Evolutionary conservation across 2,329 filamentous ascomycete genomes (phyloP).

Genomic region (Aspergillus cejpii): DNA sequence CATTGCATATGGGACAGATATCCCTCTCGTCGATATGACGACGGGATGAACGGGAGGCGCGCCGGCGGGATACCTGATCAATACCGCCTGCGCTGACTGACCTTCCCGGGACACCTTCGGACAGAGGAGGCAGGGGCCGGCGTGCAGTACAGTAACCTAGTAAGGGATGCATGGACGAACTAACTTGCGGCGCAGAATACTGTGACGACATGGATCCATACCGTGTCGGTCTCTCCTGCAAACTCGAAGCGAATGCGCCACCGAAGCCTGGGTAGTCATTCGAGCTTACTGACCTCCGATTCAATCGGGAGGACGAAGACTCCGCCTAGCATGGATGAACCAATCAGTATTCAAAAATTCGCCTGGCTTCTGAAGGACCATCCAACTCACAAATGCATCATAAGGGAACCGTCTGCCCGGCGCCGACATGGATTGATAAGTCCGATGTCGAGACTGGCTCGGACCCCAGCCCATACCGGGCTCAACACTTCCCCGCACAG

Average conservation of each 20-base stretch:
- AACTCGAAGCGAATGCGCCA: constrained; percentile 10
- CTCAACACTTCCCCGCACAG: constrained; percentile 18
- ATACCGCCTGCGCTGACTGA: constrained; percentile 4
- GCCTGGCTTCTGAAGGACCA: background rate
- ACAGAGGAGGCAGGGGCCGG: constrained; percentile 1
- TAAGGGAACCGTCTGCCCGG: constrained; percentile 6
- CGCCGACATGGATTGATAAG: constrained; percentile 24
- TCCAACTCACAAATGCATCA: constrained; percentile 12
- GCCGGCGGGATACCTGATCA: constrained; percentile 2
- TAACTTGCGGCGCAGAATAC: background rate
- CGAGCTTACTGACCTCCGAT: constrained; percentile 24
- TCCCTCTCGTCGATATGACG: constrained; percentile 38
- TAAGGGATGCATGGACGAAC: constrained; percentile 6
- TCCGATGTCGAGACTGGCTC: constrained; percentile 20
- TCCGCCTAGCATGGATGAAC: constrained; percentile 10
- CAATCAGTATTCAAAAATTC: constrained; percentile 3
- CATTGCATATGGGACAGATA: constrained; percentile 44
- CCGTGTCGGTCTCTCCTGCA: constrained; percentile 14
- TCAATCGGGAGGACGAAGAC: constrained; percentile 12
- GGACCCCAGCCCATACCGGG: constrained; percentile 10
- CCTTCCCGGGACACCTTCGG: constrained; percentile 2
- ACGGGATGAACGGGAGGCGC: constrained; percentile 7
- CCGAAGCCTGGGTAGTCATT: constrained; percentile 18
- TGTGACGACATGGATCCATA: constrained; percentile 13
- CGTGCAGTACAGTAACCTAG: background rate